phyloP scores from a whole-genome alignment of 2,329 filamentous ascomycete species.

The Colletotrichum paranaense region DNA sequence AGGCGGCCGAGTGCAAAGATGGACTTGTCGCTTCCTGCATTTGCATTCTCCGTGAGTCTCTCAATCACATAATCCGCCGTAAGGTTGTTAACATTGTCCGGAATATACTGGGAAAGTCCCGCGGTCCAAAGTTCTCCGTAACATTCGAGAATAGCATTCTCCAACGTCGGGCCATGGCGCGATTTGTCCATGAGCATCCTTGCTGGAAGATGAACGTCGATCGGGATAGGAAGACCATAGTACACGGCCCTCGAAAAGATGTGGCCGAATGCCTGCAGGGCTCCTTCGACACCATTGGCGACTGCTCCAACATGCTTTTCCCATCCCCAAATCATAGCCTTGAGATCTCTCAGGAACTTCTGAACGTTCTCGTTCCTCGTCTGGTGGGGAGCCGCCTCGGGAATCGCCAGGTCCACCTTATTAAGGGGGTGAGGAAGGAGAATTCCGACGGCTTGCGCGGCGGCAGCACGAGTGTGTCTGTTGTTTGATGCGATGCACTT shows the following conservation, averaged over 20 bases:
- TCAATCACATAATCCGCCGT: constrained; percentile 63
- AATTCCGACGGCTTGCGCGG: constrained; percentile 80
- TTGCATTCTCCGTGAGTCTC: constrained; percentile 75
- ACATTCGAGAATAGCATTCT: constrained; percentile 57
- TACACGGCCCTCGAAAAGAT: constrained; percentile 57
- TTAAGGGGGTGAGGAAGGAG: constrained; percentile 74
- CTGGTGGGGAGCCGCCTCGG: constrained; percentile 44
- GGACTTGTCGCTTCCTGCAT: constrained; percentile 83
- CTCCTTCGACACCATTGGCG: constrained; percentile 59
- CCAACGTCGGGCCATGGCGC: constrained; percentile 45
- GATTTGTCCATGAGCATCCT: constrained; percentile 45
- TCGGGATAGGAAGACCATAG: constrained; percentile 49
- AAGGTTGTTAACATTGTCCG: constrained; percentile 39
- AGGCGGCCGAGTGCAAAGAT: constrained; percentile 85
- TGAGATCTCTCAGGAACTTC: constrained; percentile 41
- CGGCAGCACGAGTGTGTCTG: constrained; percentile 72
- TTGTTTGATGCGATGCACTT: constrained; percentile 77
- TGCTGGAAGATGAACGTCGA: constrained; percentile 43
- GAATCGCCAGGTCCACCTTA: constrained; percentile 44
- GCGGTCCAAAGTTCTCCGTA: constrained; percentile 61
- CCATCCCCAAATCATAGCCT: constrained; percentile 55
- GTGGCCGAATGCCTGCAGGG: constrained; percentile 57
- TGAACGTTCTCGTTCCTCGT: constrained; percentile 27
- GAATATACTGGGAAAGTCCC: constrained; percentile 46
- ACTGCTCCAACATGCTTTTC: constrained; percentile 56